Conservation (phyloP, 345 rosid genomes). For the Acer negundo region DNA sequence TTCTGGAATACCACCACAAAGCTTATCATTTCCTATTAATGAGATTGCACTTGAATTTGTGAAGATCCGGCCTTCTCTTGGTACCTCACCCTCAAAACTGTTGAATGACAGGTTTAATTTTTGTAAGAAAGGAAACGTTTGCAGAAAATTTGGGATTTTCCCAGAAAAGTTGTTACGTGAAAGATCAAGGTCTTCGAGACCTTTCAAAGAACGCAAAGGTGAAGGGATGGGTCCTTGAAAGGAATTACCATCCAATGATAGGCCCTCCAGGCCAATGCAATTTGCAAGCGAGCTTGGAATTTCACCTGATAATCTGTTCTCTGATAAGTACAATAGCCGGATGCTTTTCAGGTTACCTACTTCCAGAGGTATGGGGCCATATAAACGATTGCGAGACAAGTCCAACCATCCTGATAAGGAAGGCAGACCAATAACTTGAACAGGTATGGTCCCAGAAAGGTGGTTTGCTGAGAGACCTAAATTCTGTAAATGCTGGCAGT, state of each 20-base stretch:
- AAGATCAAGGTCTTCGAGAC: slow-evolving; percentile 29
- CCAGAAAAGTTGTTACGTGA: slow-evolving; percentile 33
- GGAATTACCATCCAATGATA: slow-evolving; percentile 19
- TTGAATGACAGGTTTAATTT: slow-evolving; percentile 28
- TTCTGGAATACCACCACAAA: slow-evolving; percentile 26
- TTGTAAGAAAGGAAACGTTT: slow-evolving; percentile 16
- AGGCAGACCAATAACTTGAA: slow-evolving; percentile 24
- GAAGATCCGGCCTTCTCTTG: slow-evolving; percentile 14
- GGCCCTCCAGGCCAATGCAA: slow-evolving; percentile 22
- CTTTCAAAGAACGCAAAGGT: slow-evolving; percentile 18
- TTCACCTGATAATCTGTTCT: slow-evolving; percentile 28
- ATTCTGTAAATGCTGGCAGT: slow-evolving; percentile 28
- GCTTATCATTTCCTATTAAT: slow-evolving; percentile 22
- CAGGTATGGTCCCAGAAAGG: slow-evolving; percentile 24
- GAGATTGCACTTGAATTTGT: slow-evolving; percentile 20
- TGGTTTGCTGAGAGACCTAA: slow-evolving; percentile 11
- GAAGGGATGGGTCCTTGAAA: slow-evolving; percentile 27
- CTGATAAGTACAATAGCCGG: slow-evolving; percentile 19
- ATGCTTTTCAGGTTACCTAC: slow-evolving; percentile 24
- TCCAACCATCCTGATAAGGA: slow-evolving; percentile 27
- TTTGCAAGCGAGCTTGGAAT: slow-evolving; percentile 29
- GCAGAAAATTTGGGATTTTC: slow-evolving; percentile 26
- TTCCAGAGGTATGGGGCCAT: slow-evolving; percentile 17
- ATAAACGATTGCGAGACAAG: slow-evolving; percentile 18
- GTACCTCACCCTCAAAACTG: slow-evolving; percentile 30